Evolutionary conservation across 2,329 filamentous ascomycete species (phyloP), one percentile per base, ranked within the genome.

Genomic region (Sordariomycetes sp.): DNA sequence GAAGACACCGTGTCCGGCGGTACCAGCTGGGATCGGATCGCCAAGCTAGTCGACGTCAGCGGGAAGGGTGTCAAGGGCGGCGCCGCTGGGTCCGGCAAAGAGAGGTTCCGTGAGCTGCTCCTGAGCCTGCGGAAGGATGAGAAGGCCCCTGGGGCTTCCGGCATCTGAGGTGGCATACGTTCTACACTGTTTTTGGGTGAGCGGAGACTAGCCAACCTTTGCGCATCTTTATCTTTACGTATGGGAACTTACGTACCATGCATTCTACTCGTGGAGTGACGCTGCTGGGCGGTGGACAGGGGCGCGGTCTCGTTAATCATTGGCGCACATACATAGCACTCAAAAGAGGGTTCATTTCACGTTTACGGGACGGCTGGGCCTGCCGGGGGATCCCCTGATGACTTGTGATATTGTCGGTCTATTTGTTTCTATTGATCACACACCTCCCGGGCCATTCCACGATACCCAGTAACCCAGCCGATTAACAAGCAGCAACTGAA

Each of bases 11-110:
- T 90, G 25, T 89, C 89, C 12, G 94, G 94, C 55, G 94, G 94
- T 61, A 99, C 94, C 5, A 95, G 89, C 78, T 99, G 94, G 94
- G 94, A 99, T 75, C 86, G 94, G 64, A 97, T 99, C 67, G 87
- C 91, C 25, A 99, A 97, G 76, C 73, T 99, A 64, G 91, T 97
- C n/a, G 94, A 99, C 72, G 74, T 99, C 62, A 96, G 90, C 66
- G 94, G 94, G 61, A 99, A 97, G 76, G 90, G 92, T 15, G 75
- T 82, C 59, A 88, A 85, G 72, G 91, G 92, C 59, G 92, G 91
- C 67, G 90, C 89, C 51, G 85, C 84, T 60, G 92, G 91, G 52
- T 95, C 89, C 60, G 91, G 92, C 65, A 99, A 99, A 80, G 90
- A 95, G 71, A 89, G 90, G 62, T 97, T 99, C 80, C 85, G 94